These are phyloP conservation scores for Malus sieversii DNA, from an alignment of 306 rosid species.

Conservation along the genomic window DNA sequence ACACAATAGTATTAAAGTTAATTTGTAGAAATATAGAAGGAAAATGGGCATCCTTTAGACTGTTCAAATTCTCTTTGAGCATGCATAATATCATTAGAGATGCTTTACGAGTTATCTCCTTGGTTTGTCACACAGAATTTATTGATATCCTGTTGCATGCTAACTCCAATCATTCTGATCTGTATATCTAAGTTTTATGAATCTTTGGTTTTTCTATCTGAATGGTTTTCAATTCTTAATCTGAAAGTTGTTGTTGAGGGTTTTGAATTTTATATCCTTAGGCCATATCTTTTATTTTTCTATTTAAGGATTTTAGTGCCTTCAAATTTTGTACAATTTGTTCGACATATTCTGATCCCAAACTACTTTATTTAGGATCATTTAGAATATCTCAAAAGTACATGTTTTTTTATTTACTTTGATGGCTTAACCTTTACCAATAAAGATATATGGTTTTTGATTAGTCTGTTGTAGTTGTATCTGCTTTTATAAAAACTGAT, in stretches of 20 bases:
- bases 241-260: not conserved
- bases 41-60: not conserved
- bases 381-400: not conserved
- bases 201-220: not conserved
- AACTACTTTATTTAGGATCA: not conserved
- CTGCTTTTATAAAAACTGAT: no score
- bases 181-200: not conserved
- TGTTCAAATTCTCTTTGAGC: not conserved
- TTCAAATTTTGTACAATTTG: not conserved
- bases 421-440: not conserved
- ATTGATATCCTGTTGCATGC: not conserved
- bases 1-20: not conserved
- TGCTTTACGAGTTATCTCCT: not conserved
- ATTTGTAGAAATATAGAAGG: not conserved
- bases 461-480: not conserved
- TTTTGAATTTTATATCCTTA: not conserved
- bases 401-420: not conserved
- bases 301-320: not conserved
- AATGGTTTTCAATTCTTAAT: not conserved
- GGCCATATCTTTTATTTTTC: not conserved
- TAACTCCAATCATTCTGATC: not conserved
- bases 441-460: not conserved
- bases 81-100: not conserved
- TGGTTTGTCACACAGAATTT: not conserved
- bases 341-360: not conserved